phyloP scores from a whole-genome alignment of 805 yeast species.

The Phaffomyces opuntiae region DNA sequence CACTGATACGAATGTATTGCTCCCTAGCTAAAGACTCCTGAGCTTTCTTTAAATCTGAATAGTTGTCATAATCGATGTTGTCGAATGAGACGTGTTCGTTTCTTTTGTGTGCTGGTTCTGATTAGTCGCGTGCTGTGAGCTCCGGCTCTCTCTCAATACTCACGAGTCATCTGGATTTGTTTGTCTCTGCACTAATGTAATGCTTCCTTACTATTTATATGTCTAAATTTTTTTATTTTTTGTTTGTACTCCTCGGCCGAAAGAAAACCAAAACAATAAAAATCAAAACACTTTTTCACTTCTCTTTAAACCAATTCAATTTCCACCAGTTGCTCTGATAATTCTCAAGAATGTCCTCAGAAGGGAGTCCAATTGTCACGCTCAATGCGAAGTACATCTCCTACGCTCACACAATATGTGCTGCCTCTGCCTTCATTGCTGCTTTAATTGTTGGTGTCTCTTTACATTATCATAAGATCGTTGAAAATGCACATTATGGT shows the following conservation, averaged over 20 bases:
- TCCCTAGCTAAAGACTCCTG: slow-evolving; percentile 73
- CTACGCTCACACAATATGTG: slow-evolving; percentile 63
- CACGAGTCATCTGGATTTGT: neutral
- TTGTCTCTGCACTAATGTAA: too few species aligned
- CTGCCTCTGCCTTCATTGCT: slow-evolving; percentile 64
- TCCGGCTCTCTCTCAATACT: neutral
- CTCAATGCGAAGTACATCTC: slow-evolving; percentile 66
- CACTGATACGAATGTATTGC: slow-evolving; percentile 68
- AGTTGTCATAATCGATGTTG: slow-evolving; percentile 69
- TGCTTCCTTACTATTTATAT: too few species aligned
- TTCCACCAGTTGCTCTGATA: neutral
- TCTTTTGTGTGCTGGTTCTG: slow-evolving; percentile 33
- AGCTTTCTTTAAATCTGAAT: slow-evolving; percentile 58
- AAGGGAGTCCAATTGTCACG: slow-evolving; percentile 20
- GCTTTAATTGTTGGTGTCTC: slow-evolving; percentile 71
- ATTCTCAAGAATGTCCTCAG: neutral
- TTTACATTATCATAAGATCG: slow-evolving; percentile 84
- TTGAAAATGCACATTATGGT: slow-evolving; percentile 76
- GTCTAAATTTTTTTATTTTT: too few species aligned
- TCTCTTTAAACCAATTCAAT: neutral
- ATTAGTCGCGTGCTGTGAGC: too few species aligned
- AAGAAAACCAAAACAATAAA: too few species aligned
- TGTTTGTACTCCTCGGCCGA: too few species aligned
- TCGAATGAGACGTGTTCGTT: slow-evolving; percentile 78
- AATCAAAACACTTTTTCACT: too few species aligned